Evolutionary conservation across 495 filamentous ascomycete genomes (phyloP), one percentile per base, ranked within the genome.

Genomic region (Haplographium delicatum): DNA sequence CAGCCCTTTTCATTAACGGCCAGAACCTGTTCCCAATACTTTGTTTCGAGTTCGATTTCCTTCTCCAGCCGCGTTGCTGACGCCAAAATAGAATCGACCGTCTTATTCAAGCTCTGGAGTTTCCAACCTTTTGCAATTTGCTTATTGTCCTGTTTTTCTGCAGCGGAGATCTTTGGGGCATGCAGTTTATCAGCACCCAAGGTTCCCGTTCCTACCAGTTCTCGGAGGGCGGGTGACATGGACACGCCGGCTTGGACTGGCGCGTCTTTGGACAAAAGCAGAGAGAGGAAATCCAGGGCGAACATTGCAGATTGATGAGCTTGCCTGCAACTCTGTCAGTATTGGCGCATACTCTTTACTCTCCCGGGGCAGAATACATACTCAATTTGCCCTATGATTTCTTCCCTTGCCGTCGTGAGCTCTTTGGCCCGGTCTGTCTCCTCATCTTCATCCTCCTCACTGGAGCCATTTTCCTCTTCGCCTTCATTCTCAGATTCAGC

Each of bases 1-100:
- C 93, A 99, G 3, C 90, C 88, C 24, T 83, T 81, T 35, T 90
- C 79, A 54, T 83, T 86, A 23, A 97, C 78, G 18, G 81, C 79
- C 25, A 95, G 65, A 1, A 95, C 78, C 59, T 95, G 81, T 41
- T 83, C 73, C 94, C 94, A 99, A 66, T 95, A 97, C 53, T 76
- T 82, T 1, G 80, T 81, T 65, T 99, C 94, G 10, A 79, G 75
- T 26, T 73, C 68, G 24, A 93, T 83, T 60, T 95, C 90, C 3
- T 72, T 72, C 51, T 89, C 81, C 6, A 99, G 69, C 42, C 85
- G 74, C 26, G 76, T 72, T 0, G 87, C 86, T 10, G 88, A 81
- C 9, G 76, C 74, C n/a, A 90, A 69, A 18, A 96, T 71, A 38
- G 78, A 82, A 57, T 88, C 84, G 2, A 86, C 85, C n/a, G 82